phyloP scores from a whole-genome alignment of 148 eudicot genomes.

The Rhododendron henanense region DNA sequence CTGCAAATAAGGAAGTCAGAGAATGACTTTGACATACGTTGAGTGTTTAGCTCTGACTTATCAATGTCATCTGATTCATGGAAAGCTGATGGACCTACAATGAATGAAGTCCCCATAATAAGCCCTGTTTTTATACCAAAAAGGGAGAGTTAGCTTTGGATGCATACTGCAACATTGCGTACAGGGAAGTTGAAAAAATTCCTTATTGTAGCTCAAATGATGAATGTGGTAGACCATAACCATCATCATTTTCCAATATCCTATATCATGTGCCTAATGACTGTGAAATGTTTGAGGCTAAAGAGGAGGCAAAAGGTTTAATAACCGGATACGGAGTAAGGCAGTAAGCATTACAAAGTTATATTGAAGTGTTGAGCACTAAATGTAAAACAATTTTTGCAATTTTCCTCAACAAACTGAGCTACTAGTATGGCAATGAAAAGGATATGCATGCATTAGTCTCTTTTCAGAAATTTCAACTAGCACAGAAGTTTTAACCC shows the following conservation, averaged over 20 bases:
- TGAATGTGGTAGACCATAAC: neutral
- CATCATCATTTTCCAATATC: neutral
- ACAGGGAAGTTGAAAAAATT: neutral
- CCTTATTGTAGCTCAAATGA: neutral
- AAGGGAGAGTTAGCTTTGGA: neutral
- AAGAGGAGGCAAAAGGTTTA: neutral
- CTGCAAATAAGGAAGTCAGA: constrained; percentile 11
- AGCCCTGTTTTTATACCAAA: constrained; percentile 39
- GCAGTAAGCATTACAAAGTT: neutral
- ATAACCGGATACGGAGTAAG: neutral
- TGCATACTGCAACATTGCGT: neutral
- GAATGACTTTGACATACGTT: constrained; percentile 38
- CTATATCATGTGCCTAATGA: neutral
- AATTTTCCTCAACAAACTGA: neutral
- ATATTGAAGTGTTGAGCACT: neutral
- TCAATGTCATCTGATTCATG: constrained; percentile 54
- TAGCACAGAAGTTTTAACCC: neutral
- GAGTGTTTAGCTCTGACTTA: constrained; percentile 43
- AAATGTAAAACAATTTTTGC: neutral
- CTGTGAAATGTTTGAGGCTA: neutral
- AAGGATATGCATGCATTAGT: neutral
- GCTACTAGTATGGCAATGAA: neutral
- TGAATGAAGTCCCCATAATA: constrained; percentile 52
- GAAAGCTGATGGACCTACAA: constrained; percentile 58
- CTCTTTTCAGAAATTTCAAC: neutral